phyloP scores from a whole-genome alignment of 345 rosid genomes.

The Lepidium africanum region DNA sequence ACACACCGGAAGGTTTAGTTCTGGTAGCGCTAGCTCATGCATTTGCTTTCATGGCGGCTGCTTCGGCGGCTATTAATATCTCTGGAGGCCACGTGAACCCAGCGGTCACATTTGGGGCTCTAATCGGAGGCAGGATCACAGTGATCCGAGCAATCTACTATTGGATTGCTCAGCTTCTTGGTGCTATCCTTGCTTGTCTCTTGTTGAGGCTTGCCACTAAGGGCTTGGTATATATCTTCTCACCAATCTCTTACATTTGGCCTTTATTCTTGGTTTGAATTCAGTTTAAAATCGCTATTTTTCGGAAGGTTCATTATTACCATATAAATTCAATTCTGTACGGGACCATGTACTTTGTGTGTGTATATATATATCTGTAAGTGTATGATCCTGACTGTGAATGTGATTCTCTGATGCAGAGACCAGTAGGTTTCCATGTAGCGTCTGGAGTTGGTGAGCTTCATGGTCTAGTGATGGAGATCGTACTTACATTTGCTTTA shows the following conservation, averaged over 20 bases:
- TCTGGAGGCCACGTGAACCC: conserved; percentile 82
- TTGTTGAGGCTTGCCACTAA: conserved; percentile 52
- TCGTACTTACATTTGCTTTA: conserved; percentile 27
- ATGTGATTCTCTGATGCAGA: conserved; percentile 32
- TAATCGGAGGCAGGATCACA: conserved; percentile 60
- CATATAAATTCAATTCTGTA: background rate
- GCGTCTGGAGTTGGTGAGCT: conserved; percentile 43
- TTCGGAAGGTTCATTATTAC: background rate
- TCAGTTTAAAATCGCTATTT: background rate
- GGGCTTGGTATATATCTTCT: conserved; percentile 43
- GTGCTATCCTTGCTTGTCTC: conserved; percentile 54
- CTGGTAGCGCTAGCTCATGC: conserved; percentile 64
- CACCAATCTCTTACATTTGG: background rate
- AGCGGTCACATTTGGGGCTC: conserved; percentile 64
- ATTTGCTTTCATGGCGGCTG: conserved; percentile 50
- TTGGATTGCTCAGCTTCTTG: conserved; percentile 77
- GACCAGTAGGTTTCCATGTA: conserved; percentile 53
- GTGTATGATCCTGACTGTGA: background rate
- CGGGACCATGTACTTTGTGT: background rate
- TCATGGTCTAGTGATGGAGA: conserved; percentile 36
- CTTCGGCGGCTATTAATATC: conserved; percentile 50
- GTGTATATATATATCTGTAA: background rate
- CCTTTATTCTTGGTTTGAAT: background rate
- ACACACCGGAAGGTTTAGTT: conserved; percentile 39
- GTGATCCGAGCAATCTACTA: conserved; percentile 50